These are phyloP conservation scores for Oidiodendron maius DNA, from an alignment of 495 filamentous ascomycete species.

Conservation along the genomic window DNA sequence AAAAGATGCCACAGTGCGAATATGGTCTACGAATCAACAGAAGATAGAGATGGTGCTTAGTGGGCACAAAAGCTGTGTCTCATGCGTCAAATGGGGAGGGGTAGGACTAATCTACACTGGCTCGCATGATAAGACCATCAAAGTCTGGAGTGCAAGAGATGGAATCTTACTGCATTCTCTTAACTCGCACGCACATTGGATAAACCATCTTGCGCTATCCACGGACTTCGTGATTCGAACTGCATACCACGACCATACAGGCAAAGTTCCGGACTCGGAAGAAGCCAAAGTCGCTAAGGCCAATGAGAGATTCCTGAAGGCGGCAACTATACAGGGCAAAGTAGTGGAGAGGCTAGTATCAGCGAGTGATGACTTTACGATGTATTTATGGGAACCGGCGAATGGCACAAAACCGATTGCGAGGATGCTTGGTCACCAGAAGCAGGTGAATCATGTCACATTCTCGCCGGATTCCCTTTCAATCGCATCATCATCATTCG, in stretches of 20 bases:
- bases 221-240: constrained; percentile 89
- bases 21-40: constrained; percentile 80
- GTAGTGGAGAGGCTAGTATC: constrained; percentile 83
- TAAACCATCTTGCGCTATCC: constrained; percentile 93
- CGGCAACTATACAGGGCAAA: constrained; percentile 71
- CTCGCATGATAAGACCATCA: constrained; percentile 91
- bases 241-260: constrained; percentile 80
- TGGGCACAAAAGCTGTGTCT: constrained; percentile 83
- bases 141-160: constrained; percentile 78
- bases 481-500: constrained; percentile 85
- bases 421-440: constrained; percentile 89
- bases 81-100: constrained; percentile 93
- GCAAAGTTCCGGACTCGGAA: constrained; percentile 57
- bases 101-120: constrained; percentile 78
- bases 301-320: constrained; percentile 78
- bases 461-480: constrained; percentile 85
- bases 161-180: constrained; percentile 77
- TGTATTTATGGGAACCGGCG: constrained; percentile 91
- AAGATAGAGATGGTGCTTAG: constrained; percentile 75
- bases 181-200: constrained; percentile 82
- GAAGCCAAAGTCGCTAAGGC: constrained; percentile 72
- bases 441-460: constrained; percentile 90
- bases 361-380: constrained; percentile 92
- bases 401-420: constrained; percentile 75
- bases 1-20: constrained; percentile 82